Conservation (phyloP, 2,329 filamentous ascomycete species). For the Pseudogymnoascus sp. region DNA sequence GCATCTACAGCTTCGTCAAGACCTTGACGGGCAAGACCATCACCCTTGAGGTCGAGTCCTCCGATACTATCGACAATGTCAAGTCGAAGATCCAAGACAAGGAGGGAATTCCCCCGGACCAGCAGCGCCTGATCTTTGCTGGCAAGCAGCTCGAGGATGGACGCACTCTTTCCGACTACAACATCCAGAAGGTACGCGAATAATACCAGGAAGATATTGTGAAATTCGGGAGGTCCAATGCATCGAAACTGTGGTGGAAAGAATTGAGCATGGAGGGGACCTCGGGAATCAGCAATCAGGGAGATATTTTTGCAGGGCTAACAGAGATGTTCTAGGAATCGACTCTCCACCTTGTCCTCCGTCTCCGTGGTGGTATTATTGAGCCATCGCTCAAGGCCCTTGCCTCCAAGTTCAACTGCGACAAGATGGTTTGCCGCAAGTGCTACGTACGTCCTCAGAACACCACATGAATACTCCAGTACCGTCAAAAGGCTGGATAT, state of each 20-base stretch:
- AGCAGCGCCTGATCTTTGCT: constrained; percentile 97
- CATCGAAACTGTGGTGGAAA: not conserved
- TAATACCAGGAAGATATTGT: not conserved
- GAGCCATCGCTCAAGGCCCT: constrained; percentile 98
- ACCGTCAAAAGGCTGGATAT: not conserved
- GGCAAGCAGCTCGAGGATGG: constrained; percentile 99
- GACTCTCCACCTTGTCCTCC: constrained; percentile 95
- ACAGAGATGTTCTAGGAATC: constrained; percentile 61
- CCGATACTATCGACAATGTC: constrained; percentile 99
- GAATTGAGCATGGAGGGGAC: not conserved
- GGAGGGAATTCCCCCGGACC: constrained; percentile 96
- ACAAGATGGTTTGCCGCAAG: constrained; percentile 99
- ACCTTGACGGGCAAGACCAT: constrained; percentile 99
- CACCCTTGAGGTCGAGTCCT: constrained; percentile 98
- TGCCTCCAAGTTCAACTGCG: constrained; percentile 99
- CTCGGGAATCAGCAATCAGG: not conserved
- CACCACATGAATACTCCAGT: not conserved
- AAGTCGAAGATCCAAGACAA: constrained; percentile 99
- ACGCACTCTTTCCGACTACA: constrained; percentile 94
- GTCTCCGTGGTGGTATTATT: constrained; percentile 98
- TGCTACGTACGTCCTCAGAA: constrained; percentile 73
- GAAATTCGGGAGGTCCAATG: constrained; percentile 11
- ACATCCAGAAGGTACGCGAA: constrained; percentile 88
- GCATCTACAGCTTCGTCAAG: constrained; percentile 82
- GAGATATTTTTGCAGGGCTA: not conserved